Percentiles rank a stretch among this genome's conserved stretches.
These are phyloP conservation scores for Sporothrix brunneoviolacea DNA, from an alignment of 2,329 filamentous ascomycete species.

Conservation along the genomic window DNA sequence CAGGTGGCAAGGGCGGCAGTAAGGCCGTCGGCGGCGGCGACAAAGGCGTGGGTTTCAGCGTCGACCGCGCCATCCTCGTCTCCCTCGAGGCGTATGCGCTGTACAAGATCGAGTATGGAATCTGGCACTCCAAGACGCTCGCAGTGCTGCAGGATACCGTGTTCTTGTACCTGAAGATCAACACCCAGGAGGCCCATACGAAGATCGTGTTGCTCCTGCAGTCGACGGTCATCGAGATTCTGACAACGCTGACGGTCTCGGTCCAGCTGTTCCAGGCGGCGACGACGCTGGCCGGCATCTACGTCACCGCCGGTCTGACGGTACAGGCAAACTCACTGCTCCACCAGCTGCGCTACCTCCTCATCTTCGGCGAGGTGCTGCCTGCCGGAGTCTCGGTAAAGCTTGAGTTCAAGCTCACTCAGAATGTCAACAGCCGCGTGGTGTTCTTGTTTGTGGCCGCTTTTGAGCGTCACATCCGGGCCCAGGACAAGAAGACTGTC, in stretches of 20 bases:
- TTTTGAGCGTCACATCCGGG: slow-evolving; percentile 35
- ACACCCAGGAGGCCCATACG: slow-evolving; percentile 30
- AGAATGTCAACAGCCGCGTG: slow-evolving; percentile 18
- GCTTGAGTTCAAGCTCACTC: slow-evolving; percentile 29
- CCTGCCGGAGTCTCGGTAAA: slow-evolving; percentile 29
- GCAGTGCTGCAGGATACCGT: slow-evolving; percentile 36
- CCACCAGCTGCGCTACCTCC: slow-evolving; percentile 42
- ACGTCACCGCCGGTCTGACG: slow-evolving; percentile 34
- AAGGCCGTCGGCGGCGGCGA: slow-evolving; percentile 23
- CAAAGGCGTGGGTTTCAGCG: slow-evolving; percentile 26
- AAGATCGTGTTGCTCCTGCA: slow-evolving; percentile 34
- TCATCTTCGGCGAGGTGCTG: slow-evolving; percentile 39
- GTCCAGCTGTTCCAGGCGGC: slow-evolving; percentile 44
- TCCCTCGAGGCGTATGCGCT: slow-evolving; percentile 37
- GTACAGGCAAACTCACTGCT: slow-evolving; percentile 36
- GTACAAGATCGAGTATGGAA: slow-evolving; percentile 36
- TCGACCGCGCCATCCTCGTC: slow-evolving; percentile 32
- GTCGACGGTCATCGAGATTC: slow-evolving; percentile 34
- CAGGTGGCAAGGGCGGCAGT: slow-evolving; percentile 25
- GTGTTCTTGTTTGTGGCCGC: slow-evolving; percentile 40
- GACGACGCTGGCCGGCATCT: slow-evolving; percentile 39
- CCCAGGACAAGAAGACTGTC: slow-evolving; percentile 25
- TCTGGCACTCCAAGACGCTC: slow-evolving; percentile 40
- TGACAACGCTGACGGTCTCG: slow-evolving; percentile 30
- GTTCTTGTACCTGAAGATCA: slow-evolving; percentile 33